Evolutionary conservation across 768 basidiomycete species (phyloP), one percentile per base, ranked within the genome.

Genomic region (Mycena venus): DNA sequence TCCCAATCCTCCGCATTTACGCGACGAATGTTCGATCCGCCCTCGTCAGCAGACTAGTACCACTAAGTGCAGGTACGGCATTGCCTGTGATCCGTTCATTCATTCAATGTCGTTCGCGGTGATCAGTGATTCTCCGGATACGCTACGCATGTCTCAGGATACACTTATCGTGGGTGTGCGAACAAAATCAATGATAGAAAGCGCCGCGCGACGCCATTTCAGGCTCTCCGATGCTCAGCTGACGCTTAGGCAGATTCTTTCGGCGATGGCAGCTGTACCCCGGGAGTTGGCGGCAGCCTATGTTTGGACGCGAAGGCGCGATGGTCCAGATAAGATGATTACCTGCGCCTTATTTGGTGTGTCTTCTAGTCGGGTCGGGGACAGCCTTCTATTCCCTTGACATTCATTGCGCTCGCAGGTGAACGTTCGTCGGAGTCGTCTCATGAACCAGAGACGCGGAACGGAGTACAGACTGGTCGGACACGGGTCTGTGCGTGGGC

Each of bases 31-130:
- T 27, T 36, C 51, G 51, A 25, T 34, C 23, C 32, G n/a, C 2
- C 29, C 17, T 42, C 21, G 44, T 62, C 69, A 56, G 69, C 69
- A 21, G 61, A 31, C 15, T 44, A 8, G 27, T 4, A 12, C 6
- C n/a, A 17, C 47, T 56, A 71, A 71, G 64, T 58, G 55, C 38
- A 47, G 40, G 62, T 71, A 70, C 69, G 69, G 61, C 69, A 70
- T 64, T 10, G 27, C n/a, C 38, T 70, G 42, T 71, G 70, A 71
- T 71, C 70, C 70, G 70, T 58, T 31, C 32, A 55, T 44, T 44
- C 67, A 32, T 44, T 27, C 49, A 55, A 63, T 42, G 56, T 59
- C 56, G 29, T 38, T n/a, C 17, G 38, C 70, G 62, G 55, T 63
- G 70, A 71, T 58, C 49, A 38, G 49, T 40, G 70, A 29, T 70